phyloP scores from a whole-genome alignment of 2,329 filamentous ascomycete species.

The Xenosphaeropsis pyriputrescens region DNA sequence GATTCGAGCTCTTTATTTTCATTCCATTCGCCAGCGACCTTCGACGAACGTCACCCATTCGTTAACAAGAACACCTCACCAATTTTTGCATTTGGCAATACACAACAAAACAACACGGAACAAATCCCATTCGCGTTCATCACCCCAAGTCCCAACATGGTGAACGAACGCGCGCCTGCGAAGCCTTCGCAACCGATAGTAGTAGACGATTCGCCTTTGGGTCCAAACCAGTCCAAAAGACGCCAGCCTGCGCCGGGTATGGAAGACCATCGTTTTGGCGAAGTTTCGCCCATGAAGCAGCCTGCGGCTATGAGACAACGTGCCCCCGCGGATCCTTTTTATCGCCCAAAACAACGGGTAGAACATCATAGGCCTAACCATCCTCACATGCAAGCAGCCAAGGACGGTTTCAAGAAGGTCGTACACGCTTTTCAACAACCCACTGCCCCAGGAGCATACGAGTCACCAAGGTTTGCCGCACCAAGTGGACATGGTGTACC shows the following conservation, averaged over 20 bases:
- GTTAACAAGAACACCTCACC: neutral
- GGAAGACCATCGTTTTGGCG: too few relatives aligned
- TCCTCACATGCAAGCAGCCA: slow-evolving; percentile 15
- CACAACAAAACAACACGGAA: neutral
- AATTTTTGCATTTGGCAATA: neutral
- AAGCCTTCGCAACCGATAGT: too few relatives aligned
- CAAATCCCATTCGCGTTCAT: neutral
- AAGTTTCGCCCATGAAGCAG: too few relatives aligned
- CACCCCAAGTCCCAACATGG: slow-evolving; percentile 8
- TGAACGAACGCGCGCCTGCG: slow-evolving; percentile 18
- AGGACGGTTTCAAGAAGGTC: slow-evolving; percentile 11
- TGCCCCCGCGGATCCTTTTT: slow-evolving; percentile 15
- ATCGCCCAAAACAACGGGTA: slow-evolving; percentile 15
- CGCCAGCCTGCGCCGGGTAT: too few relatives aligned
- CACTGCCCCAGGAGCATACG: neutral
- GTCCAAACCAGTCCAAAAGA: too few relatives aligned
- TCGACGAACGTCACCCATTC: neutral
- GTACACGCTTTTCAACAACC: slow-evolving; percentile 12
- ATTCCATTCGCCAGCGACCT: neutral
- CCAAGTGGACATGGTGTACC: too few relatives aligned
- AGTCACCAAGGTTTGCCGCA: neutral
- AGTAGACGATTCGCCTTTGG: too few relatives aligned
- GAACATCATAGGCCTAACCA: slow-evolving; percentile 16
- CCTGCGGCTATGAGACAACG: slow-evolving; percentile 12
- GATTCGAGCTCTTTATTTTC: neutral